Conservation (phyloP, 495 filamentous ascomycete species). For the Lophiotrema nucula region DNA sequence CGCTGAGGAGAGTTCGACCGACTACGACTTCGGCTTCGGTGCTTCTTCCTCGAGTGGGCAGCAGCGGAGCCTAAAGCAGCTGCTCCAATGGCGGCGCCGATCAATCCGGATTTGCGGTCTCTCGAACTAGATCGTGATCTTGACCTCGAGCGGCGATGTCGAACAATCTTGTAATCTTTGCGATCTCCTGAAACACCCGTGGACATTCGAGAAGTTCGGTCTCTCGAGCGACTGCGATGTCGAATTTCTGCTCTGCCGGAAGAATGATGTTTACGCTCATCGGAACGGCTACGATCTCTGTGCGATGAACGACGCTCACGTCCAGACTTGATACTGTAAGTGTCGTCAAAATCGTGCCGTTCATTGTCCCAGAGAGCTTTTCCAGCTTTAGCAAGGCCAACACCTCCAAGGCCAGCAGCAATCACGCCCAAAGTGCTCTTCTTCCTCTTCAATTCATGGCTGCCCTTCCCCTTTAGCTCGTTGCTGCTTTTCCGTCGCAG, state of each 20-base stretch:
- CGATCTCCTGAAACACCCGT: constrained; percentile 19
- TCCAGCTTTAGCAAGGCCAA: constrained; percentile 49
- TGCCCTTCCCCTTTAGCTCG: too few species aligned
- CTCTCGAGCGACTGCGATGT: constrained; percentile 24
- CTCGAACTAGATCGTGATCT: constrained; percentile 46
- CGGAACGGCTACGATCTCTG: constrained; percentile 37
- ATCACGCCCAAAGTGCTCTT: constrained; percentile 50
- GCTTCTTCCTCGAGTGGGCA: constrained; percentile 16
- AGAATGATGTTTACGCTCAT: constrained; percentile 43
- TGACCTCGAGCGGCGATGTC: constrained; percentile 42
- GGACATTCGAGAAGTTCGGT: constrained; percentile 22
- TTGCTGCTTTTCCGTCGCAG: constrained; percentile 55
- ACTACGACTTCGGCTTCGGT: constrained; percentile 29
- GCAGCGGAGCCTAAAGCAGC: constrained; percentile 37
- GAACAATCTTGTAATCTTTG: constrained; percentile 33
- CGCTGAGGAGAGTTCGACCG: constrained; percentile 31
- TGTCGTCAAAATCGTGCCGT: constrained; percentile 56
- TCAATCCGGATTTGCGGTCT: constrained; percentile 42
- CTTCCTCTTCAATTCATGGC: too few species aligned
- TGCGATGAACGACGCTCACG: constrained; percentile 37
- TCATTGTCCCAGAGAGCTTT: constrained; percentile 53
- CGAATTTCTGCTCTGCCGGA: constrained; percentile 42
- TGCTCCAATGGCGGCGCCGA: constrained; percentile 48
- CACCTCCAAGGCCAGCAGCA: constrained; percentile 50
- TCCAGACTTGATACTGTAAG: constrained; percentile 56